phyloP scores from a whole-genome alignment of 2,329 filamentous ascomycete species.

The Trichophyton mentagrophytes region DNA sequence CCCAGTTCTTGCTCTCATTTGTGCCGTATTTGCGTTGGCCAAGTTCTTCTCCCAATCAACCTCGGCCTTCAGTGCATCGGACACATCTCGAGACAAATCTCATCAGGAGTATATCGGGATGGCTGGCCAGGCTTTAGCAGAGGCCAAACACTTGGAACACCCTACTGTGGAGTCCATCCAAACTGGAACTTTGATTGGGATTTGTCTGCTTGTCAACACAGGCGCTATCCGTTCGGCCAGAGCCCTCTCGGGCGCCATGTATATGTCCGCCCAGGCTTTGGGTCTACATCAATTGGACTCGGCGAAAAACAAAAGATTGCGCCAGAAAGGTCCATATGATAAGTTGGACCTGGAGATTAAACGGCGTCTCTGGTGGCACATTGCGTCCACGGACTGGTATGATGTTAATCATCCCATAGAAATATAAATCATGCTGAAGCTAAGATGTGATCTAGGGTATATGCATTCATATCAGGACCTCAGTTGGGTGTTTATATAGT shows the following conservation, averaged over 20 bases:
- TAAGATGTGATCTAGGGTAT: slow-evolving; percentile 19
- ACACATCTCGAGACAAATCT: slow-evolving; percentile 12
- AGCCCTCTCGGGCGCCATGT: slow-evolving; percentile 5
- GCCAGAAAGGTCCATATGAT: slow-evolving; percentile 10
- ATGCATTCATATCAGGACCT: slow-evolving; percentile 31
- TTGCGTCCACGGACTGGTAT: slow-evolving; percentile 34
- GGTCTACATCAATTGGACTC: slow-evolving; percentile 5
- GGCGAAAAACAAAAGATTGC: slow-evolving; percentile 4
- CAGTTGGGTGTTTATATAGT: slow-evolving; percentile 35
- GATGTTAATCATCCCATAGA: background rate
- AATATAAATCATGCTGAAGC: background rate
- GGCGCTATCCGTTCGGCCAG: slow-evolving; percentile 3
- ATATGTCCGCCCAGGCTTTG: slow-evolving; percentile 4
- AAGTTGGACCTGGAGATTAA: slow-evolving; percentile 25
- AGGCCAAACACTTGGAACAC: slow-evolving; percentile 21
- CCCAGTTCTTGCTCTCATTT: slow-evolving; percentile 11
- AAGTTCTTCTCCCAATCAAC: slow-evolving; percentile 25
- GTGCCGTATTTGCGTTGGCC: slow-evolving; percentile 20
- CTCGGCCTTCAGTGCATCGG: slow-evolving; percentile 5
- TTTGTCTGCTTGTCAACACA: slow-evolving; percentile 2
- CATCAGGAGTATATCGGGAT: slow-evolving; percentile 21
- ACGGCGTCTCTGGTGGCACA: slow-evolving; percentile 34
- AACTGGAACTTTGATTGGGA: slow-evolving; percentile 12
- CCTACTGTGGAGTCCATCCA: slow-evolving; percentile 25
- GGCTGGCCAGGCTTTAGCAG: slow-evolving; percentile 19